Evolutionary conservation across 306 rosid species (phyloP).

Genomic region (Pterocarpus macrocarpus): DNA sequence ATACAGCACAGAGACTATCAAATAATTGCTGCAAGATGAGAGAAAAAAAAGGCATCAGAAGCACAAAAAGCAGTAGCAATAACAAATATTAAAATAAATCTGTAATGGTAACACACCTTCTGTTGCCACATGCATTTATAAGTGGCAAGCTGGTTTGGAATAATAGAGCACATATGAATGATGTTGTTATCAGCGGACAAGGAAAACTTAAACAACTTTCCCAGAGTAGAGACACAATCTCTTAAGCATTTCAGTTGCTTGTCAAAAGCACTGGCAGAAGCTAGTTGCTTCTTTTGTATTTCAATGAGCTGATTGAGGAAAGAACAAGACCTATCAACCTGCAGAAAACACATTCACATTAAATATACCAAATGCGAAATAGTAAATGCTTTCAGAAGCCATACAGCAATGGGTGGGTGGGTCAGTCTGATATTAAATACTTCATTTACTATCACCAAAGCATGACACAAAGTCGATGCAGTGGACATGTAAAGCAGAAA

Average conservation of each 20-base stretch:
- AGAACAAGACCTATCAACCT: conserved; percentile 76
- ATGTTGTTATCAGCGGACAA: conserved; percentile 46
- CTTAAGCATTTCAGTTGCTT: conserved; percentile 69
- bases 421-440: conserved; percentile 15
- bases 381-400: not conserved
- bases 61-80: conserved; percentile 22
- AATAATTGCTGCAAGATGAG: conserved; percentile 70
- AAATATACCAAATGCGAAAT: not conserved
- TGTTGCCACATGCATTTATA: conserved; percentile 91
- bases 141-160: conserved; percentile 63
- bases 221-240: conserved; percentile 63
- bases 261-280: conserved; percentile 65
- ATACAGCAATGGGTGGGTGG: not conserved
- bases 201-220: conserved; percentile 60
- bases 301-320: conserved; percentile 75
- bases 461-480: not conserved
- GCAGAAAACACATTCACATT: conserved; percentile 40
- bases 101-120: conserved; percentile 53
- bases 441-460: not conserved
- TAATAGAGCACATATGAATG: conserved; percentile 49
- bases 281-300: conserved; percentile 78
- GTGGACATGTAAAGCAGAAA: not conserved
- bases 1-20: conserved; percentile 67
- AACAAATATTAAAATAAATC: conserved; percentile 27
- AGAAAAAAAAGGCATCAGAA: conserved; percentile 34